Evolutionary conservation across 768 basidiomycete genomes (phyloP).

Genomic region (Mycena alexandri): DNA sequence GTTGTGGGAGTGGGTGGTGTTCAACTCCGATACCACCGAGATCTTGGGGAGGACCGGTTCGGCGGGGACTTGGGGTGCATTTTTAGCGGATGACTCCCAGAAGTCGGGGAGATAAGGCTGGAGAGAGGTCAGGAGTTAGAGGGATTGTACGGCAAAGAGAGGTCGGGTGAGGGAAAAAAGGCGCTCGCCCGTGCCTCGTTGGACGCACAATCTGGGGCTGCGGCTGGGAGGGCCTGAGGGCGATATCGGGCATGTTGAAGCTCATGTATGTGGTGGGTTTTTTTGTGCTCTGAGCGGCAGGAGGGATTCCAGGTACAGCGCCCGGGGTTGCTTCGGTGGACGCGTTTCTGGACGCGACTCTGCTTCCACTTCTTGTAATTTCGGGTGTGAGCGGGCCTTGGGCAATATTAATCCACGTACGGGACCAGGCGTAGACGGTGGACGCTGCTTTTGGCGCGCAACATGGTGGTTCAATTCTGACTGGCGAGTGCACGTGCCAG

Average conservation of each 20-base stretch:
- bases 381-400: slow-evolving; percentile 39
- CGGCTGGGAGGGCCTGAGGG: slow-evolving; percentile 54
- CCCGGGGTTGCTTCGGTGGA: slow-evolving; percentile 44
- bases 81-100: slow-evolving; percentile 52
- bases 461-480: slow-evolving; percentile 11
- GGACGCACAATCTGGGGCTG: slow-evolving; percentile 72
- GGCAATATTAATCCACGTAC: slow-evolving; percentile 20
- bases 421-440: background rate
- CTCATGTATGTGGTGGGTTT: slow-evolving; percentile 54
- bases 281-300: slow-evolving; percentile 45
- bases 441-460: background rate
- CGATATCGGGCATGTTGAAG: slow-evolving; percentile 69
- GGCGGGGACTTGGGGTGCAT: slow-evolving; percentile 11
- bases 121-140: slow-evolving; percentile 53
- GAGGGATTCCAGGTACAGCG: slow-evolving; percentile 58
- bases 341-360: slow-evolving; percentile 39
- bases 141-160: slow-evolving; percentile 47
- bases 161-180: slow-evolving; percentile 56
- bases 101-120: slow-evolving; percentile 64
- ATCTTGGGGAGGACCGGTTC: slow-evolving; percentile 55
- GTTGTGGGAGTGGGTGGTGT: slow-evolving; percentile 54
- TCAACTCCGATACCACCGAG: slow-evolving; percentile 57
- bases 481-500: background rate
- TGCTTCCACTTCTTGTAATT: slow-evolving; percentile 24
- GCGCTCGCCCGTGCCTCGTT: slow-evolving; percentile 8